Conservation (phyloP, 1,139 yeast genomes). For the Hanseniaspora uvarum region DNA sequence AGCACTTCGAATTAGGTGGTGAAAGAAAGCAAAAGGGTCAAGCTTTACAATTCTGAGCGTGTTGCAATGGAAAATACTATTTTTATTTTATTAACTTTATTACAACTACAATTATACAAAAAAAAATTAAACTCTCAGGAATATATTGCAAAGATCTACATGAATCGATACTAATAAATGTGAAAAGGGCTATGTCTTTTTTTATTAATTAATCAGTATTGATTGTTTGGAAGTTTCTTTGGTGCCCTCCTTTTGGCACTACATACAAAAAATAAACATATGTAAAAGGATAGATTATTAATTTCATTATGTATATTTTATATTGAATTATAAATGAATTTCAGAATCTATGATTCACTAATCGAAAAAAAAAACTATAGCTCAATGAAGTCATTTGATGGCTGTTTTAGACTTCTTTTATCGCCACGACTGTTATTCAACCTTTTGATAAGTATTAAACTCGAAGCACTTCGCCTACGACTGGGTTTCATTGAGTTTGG, state of each 20-base stretch:
- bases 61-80: constrained; percentile 16
- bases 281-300: constrained; percentile 14
- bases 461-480: neutral
- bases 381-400: neutral
- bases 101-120: constrained; percentile 5
- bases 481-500: neutral
- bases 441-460: neutral
- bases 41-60: constrained; percentile 80
- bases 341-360: constrained; percentile 11
- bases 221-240: neutral
- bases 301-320: constrained; percentile 11
- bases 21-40: constrained; percentile 99
- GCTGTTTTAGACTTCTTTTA: neutral
- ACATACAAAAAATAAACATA: constrained; percentile 2
- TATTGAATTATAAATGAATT: constrained; percentile 4
- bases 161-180: neutral
- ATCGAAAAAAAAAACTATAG: constrained; percentile 10
- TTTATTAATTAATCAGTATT: neutral
- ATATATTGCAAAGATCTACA: neutral
- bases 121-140: neutral
- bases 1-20: constrained; percentile 99
- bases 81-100: constrained; percentile 23
- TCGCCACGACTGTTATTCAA: neutral
- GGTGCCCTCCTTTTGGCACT: constrained; percentile 13
- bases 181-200: neutral